Conservation (phyloP, 768 basidiomycete species). For the Zangia roseola region DNA sequence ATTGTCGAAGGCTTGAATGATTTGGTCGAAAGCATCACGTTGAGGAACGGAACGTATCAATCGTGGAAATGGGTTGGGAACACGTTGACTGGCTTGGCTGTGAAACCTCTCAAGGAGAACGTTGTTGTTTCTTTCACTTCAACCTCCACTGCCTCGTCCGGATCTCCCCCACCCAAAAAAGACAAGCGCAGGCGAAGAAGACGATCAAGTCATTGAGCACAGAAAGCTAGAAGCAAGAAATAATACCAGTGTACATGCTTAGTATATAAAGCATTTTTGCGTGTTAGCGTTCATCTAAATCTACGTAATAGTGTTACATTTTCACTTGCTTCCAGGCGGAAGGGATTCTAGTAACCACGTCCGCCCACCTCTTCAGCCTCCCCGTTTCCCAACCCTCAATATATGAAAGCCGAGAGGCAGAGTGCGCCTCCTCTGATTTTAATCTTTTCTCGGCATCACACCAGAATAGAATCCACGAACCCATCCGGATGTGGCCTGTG, state of each 20-base stretch:
- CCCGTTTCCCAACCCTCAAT: slow-evolving; percentile 78
- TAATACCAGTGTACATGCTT: slow-evolving; percentile 2
- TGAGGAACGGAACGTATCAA: slow-evolving; percentile 33
- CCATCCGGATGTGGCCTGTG: slow-evolving; percentile 84
- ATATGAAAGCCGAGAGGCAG: slow-evolving; percentile 64
- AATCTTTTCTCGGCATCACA: slow-evolving; percentile 92
- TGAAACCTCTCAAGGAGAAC: slow-evolving; percentile 38
- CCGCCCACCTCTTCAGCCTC: slow-evolving; percentile 66
- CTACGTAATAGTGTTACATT: neutral
- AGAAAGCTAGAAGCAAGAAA: too few species aligned
- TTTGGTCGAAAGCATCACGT: slow-evolving; percentile 35
- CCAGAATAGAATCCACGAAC: slow-evolving; percentile 95
- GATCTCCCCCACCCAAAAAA: slow-evolving; percentile 29
- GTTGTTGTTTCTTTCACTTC: slow-evolving; percentile 26
- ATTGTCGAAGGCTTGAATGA: slow-evolving; percentile 39
- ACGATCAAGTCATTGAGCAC: slow-evolving; percentile 26
- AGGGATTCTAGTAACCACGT: slow-evolving; percentile 66
- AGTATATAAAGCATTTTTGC: too few species aligned
- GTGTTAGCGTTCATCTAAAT: neutral
- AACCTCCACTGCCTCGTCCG: slow-evolving; percentile 27
- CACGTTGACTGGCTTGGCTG: slow-evolving; percentile 14
- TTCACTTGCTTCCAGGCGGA: slow-evolving; percentile 68
- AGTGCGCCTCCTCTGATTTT: slow-evolving; percentile 63
- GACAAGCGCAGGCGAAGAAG: slow-evolving; percentile 28
- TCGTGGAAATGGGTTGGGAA: slow-evolving; percentile 52